Evolutionary conservation across 164 flowering plant species (phyloP).

Genomic region (Vitis rupestris): DNA sequence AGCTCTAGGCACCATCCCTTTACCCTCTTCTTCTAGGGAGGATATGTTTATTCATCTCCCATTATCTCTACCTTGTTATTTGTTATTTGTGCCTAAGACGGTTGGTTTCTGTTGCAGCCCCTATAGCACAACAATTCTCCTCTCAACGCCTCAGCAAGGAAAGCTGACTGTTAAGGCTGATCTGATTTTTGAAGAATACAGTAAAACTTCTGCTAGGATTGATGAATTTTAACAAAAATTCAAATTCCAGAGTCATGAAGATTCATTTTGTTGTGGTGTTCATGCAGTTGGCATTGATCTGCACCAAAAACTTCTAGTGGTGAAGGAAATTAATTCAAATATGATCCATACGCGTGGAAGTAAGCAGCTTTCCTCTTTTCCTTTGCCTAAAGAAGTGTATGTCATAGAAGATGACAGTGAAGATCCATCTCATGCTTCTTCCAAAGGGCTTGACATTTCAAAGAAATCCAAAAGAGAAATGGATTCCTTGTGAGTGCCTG

Average conservation of each 20-base stretch:
- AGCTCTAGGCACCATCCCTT: not conserved
- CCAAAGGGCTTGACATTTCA: constrained; percentile 19
- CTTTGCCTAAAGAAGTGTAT: constrained; percentile 42
- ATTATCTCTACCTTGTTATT: not conserved
- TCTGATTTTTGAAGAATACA: constrained; percentile 81
- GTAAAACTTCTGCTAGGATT: constrained; percentile 36
- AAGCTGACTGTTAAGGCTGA: constrained; percentile 74
- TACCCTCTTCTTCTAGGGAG: not conserved
- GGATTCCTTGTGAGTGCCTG: constrained; percentile 46
- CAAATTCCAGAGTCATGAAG: not conserved
- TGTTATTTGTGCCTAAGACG: constrained; percentile 2
- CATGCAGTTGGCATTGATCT: constrained; percentile 88
- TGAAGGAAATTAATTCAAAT: constrained; percentile 29
- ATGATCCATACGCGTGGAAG: constrained; percentile 17
- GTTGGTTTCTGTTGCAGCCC: constrained; percentile 60
- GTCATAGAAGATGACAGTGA: constrained; percentile 45
- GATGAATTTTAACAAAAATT: not conserved
- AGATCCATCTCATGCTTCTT: constrained; percentile 20
- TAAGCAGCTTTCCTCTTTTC: constrained; percentile 23
- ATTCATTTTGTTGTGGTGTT: constrained; percentile 17
- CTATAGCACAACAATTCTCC: constrained; percentile 53
- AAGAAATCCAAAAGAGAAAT: constrained; percentile 17
- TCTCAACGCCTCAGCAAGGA: constrained; percentile 57
- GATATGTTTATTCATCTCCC: not conserved
- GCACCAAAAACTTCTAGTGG: constrained; percentile 49